These are phyloP conservation scores for Citeromyces hawaiiensis DNA, from an alignment of 1,139 yeast species.

Conservation along the genomic window DNA sequence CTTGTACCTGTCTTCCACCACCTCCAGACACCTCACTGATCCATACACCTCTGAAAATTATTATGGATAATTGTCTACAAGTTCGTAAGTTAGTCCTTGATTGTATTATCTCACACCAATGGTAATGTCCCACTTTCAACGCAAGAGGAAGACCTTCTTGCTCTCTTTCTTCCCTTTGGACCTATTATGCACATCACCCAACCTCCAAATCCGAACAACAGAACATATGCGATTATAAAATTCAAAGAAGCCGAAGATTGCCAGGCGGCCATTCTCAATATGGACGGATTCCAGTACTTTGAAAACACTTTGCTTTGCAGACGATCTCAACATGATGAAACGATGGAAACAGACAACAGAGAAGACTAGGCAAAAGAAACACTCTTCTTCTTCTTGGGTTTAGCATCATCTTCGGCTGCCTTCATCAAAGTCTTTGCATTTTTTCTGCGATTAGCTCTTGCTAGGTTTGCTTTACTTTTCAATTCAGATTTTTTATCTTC, in stretches of 20 bases:
- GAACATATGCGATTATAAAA: slow-evolving; percentile 10
- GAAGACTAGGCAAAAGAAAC: slow-evolving; percentile 18
- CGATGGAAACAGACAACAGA: not conserved
- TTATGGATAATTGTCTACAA: not conserved
- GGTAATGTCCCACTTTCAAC: slow-evolving; percentile 12
- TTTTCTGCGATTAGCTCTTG: slow-evolving; percentile 59
- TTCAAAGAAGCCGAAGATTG: slow-evolving; percentile 16
- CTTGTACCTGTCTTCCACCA: too few species aligned
- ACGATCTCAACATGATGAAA: not conserved
- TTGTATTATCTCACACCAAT: too few species aligned
- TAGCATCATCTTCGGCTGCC: slow-evolving; percentile 21
- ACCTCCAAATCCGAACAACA: slow-evolving; percentile 5
- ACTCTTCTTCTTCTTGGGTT: slow-evolving; percentile 14
- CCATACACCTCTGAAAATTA: too few species aligned
- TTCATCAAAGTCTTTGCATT: slow-evolving; percentile 35
- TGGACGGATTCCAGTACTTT: slow-evolving; percentile 15
- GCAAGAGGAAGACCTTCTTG: slow-evolving; percentile 8
- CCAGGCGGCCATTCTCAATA: slow-evolving; percentile 15
- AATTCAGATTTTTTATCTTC: slow-evolving; percentile 73
- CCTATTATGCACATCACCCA: slow-evolving; percentile 7
- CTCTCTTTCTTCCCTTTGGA: slow-evolving; percentile 18
- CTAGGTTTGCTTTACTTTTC: slow-evolving; percentile 54
- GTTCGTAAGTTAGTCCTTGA: not conserved
- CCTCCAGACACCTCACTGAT: too few species aligned
- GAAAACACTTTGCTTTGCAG: slow-evolving; percentile 12